Evolutionary conservation across 257 asterid species (phyloP).

Genomic region (Scutellaria minor): DNA sequence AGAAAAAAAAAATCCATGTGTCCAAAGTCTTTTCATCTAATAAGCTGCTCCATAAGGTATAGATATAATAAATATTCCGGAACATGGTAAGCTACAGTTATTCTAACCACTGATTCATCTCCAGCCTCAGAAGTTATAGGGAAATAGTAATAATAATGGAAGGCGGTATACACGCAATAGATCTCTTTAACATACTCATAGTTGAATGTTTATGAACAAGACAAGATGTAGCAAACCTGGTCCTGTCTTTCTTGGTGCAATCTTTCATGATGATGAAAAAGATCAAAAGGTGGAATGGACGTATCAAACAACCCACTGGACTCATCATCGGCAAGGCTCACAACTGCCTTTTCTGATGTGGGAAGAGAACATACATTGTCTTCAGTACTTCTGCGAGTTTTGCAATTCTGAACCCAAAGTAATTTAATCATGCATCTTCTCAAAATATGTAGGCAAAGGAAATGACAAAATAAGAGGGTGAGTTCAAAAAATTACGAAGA

Average conservation of each 20-base stretch:
- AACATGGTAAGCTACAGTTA: slow-evolving; percentile 14
- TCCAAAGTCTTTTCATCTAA: slow-evolving; percentile 16
- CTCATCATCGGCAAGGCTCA: slow-evolving; percentile 49
- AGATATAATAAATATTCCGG: not conserved
- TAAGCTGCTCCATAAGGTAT: slow-evolving; percentile 14
- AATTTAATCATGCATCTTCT: slow-evolving; percentile 1
- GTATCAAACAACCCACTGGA: slow-evolving; percentile 54
- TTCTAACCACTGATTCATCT: not conserved
- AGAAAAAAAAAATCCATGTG: not conserved
- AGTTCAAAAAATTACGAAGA: not conserved
- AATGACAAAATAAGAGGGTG: slow-evolving; percentile 1
- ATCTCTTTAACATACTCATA: slow-evolving; percentile 9
- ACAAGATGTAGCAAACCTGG: slow-evolving; percentile 52
- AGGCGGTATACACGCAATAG: not conserved
- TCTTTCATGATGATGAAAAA: slow-evolving; percentile 75
- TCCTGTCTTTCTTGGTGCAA: slow-evolving; percentile 60
- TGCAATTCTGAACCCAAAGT: slow-evolving; percentile 63
- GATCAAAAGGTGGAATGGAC: slow-evolving; percentile 57
- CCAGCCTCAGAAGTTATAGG: not conserved
- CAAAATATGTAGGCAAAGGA: slow-evolving; percentile 25
- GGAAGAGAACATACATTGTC: slow-evolving; percentile 21
- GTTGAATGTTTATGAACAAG: slow-evolving; percentile 30
- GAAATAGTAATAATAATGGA: slow-evolving; percentile 12
- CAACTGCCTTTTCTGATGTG: not conserved
- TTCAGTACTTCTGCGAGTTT: slow-evolving; percentile 49